Conservation (phyloP, 148 eudicot species). For the Talinum fruticosum region DNA sequence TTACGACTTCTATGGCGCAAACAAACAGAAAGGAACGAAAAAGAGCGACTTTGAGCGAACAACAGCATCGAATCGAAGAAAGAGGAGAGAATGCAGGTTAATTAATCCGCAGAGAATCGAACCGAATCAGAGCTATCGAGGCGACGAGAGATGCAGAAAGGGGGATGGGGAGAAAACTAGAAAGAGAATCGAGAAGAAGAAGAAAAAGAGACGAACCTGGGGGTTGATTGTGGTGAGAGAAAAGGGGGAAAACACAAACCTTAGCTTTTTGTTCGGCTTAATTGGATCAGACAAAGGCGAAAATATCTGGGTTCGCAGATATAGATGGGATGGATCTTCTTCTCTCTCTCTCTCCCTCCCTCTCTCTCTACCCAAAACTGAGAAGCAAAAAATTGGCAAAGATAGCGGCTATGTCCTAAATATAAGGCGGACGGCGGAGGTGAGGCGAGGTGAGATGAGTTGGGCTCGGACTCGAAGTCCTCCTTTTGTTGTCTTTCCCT, state of each 20-base stretch:
- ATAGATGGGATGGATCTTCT: conserved; percentile 31
- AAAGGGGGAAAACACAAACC: conserved; percentile 24
- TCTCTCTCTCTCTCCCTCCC: conserved; percentile 12
- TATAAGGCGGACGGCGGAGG: conserved; percentile 31
- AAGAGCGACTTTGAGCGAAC: neutral
- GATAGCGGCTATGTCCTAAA: conserved; percentile 21
- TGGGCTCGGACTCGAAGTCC: neutral
- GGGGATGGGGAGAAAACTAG: neutral
- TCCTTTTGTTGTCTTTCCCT: neutral
- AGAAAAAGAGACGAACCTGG: conserved; percentile 19
- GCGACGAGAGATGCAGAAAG: neutral
- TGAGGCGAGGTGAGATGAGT: no score
- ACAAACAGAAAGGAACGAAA: neutral
- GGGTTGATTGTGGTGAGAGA: conserved; percentile 15
- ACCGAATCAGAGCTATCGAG: neutral
- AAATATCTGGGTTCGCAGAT: conserved; percentile 39
- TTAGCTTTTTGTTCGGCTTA: conserved; percentile 20
- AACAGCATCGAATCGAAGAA: conserved; percentile 13
- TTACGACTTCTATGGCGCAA: neutral
- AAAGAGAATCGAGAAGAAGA: neutral
- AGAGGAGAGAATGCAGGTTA: conserved; percentile 21
- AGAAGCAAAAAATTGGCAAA: conserved; percentile 2
- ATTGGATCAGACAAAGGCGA: conserved; percentile 31
- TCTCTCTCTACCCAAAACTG: neutral
- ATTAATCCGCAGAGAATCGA: neutral